Base-by-base conservation (phyloP, 2,329 filamentous ascomycete genomes). In the Grosmannia huntii region DNA sequence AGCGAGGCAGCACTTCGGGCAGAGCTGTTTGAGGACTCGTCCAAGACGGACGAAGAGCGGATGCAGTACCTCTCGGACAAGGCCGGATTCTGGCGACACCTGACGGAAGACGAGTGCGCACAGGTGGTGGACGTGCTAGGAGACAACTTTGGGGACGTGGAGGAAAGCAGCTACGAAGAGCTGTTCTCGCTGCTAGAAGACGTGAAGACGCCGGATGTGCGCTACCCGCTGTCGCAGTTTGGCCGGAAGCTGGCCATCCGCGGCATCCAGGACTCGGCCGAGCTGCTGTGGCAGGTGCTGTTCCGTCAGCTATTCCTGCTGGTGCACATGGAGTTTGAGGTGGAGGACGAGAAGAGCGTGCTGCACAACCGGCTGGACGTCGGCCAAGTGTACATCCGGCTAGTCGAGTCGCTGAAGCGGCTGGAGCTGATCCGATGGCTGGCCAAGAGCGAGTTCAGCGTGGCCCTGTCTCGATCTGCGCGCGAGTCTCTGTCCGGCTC, bases 311-410 rank as follows among this genome's bases (percentile, higher is more conserved):
- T 97, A 2, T 79, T 94, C 3, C 78, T 99, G 7, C 77, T 95
- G 19, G 80, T 94, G 11, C 90, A 96, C 69, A 86, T 97, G 78
- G 87, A 94, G 68, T 85, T 85, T 46, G 89, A 94, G 67, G 81
- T 89, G 57, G 87, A 91, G 59, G 81, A 84, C 63, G 83, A 86
- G 49, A 84, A 89, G 48, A 81, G 87, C 19, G 82, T 82, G 2
- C 75, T 84, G 38, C 79, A 81, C 63, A 71, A 76, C 46, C 72
- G 77, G 23, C 74, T 88, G 10, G 81, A 85, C 31, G 85, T 94
- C 60, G 82, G 86, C 55, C 73, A 75, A 1, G 82, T 92, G 41
- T 92, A 87, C 71, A 73, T 82, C 65, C 78, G 81, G 53, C 76
- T 96, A 6, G 75, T 94, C 38, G 74, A 77, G n/a, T 79, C 86